Evolutionary conservation across 371 early-diverging fungal species (phyloP), one percentile per base, ranked within the genome.

Genomic region (Saksenaea vasiformis): DNA sequence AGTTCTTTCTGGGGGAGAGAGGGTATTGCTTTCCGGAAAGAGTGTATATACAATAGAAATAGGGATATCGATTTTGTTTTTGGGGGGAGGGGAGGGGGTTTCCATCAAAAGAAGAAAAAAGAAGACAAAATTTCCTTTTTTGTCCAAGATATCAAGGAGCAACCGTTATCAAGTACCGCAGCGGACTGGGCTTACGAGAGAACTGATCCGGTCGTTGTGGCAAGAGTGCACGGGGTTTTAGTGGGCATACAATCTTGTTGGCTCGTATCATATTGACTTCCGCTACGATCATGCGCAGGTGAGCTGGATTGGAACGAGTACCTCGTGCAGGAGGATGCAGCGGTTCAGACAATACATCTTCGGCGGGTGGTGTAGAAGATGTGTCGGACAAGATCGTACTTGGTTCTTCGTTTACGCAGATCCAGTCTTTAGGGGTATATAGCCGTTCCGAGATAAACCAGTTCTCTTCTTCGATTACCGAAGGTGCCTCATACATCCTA

Each of bases 211-310:
- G 53, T 37, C 84, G 68, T 55, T 78, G 70, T 22, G 77, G 68
- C 5, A 84, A 66, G 55, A 71, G 68, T 3, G 68, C 73, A 24
- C 84, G 76, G 10, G 76, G 80, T 63, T 75, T 79, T 17, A 84
- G 65, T 27, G 84, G 84, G 31, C 76, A 74, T 47, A 84, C 67
- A 7, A 84, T 64, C 58, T 84, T 84, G 58, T 76, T 76, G 19
- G 80, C 63, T 26, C 82, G 80, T 68, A 84, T 81, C 84, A 84
- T 84, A 19, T 77, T 72, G 47, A 81, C 43, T 41, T 84, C 84
- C n/a, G 80, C 76, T 3, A 78, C 79, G 67, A 84, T 77, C 77
- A 84, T 84, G 17, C 84, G 73, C 35, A 81, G 51, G 58, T 84
- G 80, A 43, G 68, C 80, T 5, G 76, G 36, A 56, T 84, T 84